Evolutionary conservation across 164 flowering plant genomes (phyloP), one percentile per base, ranked within the genome.

Genomic region (Tetracentron sinense): DNA sequence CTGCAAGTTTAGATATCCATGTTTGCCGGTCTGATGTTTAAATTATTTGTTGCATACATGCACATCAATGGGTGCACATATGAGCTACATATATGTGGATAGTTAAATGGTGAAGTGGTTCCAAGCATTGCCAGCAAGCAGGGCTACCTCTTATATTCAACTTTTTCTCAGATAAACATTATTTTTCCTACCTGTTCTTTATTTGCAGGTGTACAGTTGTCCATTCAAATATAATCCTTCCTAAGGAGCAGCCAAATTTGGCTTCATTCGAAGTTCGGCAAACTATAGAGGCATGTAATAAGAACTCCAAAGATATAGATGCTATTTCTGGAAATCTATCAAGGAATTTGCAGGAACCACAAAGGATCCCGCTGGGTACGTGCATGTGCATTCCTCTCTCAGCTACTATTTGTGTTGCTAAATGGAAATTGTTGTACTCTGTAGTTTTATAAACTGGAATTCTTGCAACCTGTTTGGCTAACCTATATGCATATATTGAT

Each of bases 191-290:
- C n/a, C 17, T 46, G 5, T 65, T 58, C n/a, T 25, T 54, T 61
- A 11, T 63, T 52, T 73, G 58, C 82, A 89, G 97, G 77, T 89
- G 94, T 27, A 81, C 92, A 6, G 54, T 85, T 64, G 85, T 92
- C 27, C 92, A 85, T 77, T 84, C 96, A 42, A 83, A 71, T 68
- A 61, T 82, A n/a, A 63, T 78, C 23, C 79, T 84, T 29, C 79
- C 77, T 1, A 89, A 73, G 68, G 90, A 82, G 23, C 89, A 80
- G 23, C 63, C 68, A 19, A 71, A 47, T 64, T n/a, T 62, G 56
- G 67, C 66, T 60, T 59, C 68, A 53, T 68, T 22, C 14, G 83
- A 56, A 71, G 88, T 82, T 53, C 68, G 73, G 58, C 85, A 68
- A 62, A 56, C 54, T 52, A 54, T 81, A 50, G 85, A 73, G 21